Conservation (phyloP, 345 rosid species). For the Populus tremula region DNA sequence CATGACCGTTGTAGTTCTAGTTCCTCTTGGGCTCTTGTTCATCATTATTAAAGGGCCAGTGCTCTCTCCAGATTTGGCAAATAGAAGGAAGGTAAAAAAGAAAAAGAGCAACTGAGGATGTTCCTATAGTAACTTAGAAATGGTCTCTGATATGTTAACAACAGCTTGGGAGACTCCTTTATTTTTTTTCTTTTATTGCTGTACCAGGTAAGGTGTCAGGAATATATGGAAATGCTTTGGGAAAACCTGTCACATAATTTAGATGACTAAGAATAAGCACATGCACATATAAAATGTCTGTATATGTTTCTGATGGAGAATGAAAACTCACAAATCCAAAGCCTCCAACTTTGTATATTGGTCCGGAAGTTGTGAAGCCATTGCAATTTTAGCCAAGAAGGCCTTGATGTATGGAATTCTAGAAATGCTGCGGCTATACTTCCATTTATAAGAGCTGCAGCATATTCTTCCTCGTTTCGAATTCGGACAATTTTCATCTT, state of each 20-base stretch:
- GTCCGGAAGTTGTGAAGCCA: constrained; percentile 17
- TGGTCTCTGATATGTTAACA: no score
- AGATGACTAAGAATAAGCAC: no score
- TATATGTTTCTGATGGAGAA: neutral
- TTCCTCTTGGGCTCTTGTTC: no score
- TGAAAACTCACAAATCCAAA: constrained; percentile 28
- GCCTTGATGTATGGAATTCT: constrained; percentile 25
- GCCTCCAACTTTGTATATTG: constrained; percentile 15
- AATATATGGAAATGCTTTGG: constrained; percentile 16
- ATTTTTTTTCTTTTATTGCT: no score
- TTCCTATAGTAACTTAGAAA: neutral
- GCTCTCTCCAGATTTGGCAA: no score
- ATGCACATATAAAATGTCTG: no score
- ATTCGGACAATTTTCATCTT: constrained; percentile 6
- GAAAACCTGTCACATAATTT: constrained; percentile 12
- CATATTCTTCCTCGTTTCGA: constrained; percentile 13
- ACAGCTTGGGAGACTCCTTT: no score
- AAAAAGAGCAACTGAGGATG: no score
- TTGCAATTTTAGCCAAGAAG: constrained; percentile 30
- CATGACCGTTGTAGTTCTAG: no score
- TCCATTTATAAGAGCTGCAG: constrained; percentile 12
- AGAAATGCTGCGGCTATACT: constrained; percentile 22
- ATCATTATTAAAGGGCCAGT: no score
- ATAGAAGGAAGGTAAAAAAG: no score
- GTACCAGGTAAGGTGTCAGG: no score